These are phyloP conservation scores for Malus hybrid DNA, from an alignment of 331 rosid genomes.

Conservation along the genomic window DNA sequence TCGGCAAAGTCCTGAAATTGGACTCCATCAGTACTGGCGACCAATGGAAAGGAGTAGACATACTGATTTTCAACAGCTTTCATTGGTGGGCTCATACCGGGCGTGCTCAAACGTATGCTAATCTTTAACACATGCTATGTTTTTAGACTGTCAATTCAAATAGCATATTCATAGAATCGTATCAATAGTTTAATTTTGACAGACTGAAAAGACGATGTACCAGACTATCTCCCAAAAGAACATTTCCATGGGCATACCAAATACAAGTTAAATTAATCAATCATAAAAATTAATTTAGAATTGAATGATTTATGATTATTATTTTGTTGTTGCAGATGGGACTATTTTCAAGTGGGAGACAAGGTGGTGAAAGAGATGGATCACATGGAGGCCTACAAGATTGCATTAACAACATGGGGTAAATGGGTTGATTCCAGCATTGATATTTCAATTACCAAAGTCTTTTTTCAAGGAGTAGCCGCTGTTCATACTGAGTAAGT, in stretches of 20 bases:
- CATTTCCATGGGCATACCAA: not conserved
- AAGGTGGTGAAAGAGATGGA: slow-evolving; percentile 45
- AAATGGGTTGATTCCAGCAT: slow-evolving; percentile 55
- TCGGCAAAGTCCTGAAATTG: slow-evolving; percentile 48
- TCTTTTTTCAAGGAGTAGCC: slow-evolving; percentile 72
- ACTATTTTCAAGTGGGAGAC: slow-evolving; percentile 51
- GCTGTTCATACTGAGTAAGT: slow-evolving; percentile 52
- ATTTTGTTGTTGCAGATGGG: slow-evolving; percentile 39
- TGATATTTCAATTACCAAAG: slow-evolving; percentile 48
- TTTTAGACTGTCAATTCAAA: not conserved
- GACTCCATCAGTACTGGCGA: slow-evolving; percentile 37
- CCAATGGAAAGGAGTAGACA: slow-evolving; percentile 49
- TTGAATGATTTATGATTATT: not conserved
- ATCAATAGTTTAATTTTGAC: not conserved
- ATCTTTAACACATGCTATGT: not conserved
- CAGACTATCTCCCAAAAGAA: not conserved
- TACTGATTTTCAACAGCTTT: slow-evolving; percentile 57
- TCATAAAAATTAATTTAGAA: not conserved
- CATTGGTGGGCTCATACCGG: slow-evolving; percentile 78
- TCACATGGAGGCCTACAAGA: slow-evolving; percentile 55
- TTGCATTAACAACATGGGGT: slow-evolving; percentile 65
- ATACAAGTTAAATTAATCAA: not conserved
- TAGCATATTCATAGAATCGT: not conserved
- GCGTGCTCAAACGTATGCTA: slow-evolving; percentile 22
- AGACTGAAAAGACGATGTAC: not conserved